A percentile compares a stretch with the other conserved stretches of the same genome.
Evolutionary conservation across 805 yeast species (phyloP).

Genomic region (Cephaloascus albidus): DNA sequence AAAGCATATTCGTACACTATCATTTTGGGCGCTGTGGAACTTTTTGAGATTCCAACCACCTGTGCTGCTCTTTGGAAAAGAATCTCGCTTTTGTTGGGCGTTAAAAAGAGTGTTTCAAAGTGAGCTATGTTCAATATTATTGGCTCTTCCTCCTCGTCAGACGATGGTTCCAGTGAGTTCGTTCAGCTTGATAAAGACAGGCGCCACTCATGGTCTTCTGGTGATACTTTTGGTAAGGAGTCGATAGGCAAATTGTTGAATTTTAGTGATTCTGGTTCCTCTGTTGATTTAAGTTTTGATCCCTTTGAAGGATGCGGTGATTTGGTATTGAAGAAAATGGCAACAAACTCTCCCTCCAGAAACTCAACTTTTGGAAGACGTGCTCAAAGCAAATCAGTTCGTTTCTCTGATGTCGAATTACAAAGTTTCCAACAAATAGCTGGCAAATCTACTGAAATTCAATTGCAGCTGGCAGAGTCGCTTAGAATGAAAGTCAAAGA

Average conservation of each 20-base stretch:
- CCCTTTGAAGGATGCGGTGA: not conserved
- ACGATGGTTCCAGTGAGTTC: not conserved
- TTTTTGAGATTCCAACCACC: too few species aligned
- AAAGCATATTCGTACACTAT: too few species aligned
- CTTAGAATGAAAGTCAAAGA: not conserved
- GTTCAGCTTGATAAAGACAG: not conserved
- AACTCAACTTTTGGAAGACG: not conserved
- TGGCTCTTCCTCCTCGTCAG: not conserved
- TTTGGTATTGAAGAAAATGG: not conserved
- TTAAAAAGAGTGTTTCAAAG: not conserved
- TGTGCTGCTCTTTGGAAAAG: too few species aligned
- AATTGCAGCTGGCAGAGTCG: not conserved
- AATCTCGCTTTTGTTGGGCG: too few species aligned
- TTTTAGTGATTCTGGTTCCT: not conserved
- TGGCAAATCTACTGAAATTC: not conserved
- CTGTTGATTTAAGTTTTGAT: not conserved
- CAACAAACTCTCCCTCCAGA: not conserved
- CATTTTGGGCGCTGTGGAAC: too few species aligned
- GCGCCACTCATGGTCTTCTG: not conserved
- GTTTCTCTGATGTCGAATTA: not conserved
- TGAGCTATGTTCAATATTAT: too few species aligned
- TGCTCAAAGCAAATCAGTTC: not conserved
- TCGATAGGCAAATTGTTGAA: not conserved
- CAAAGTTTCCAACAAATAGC: not conserved
- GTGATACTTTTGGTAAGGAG: not conserved